Evolutionary conservation across 257 asterid species (phyloP), one percentile per base, ranked within the genome.

Genomic region (Solanum peruvianum): DNA sequence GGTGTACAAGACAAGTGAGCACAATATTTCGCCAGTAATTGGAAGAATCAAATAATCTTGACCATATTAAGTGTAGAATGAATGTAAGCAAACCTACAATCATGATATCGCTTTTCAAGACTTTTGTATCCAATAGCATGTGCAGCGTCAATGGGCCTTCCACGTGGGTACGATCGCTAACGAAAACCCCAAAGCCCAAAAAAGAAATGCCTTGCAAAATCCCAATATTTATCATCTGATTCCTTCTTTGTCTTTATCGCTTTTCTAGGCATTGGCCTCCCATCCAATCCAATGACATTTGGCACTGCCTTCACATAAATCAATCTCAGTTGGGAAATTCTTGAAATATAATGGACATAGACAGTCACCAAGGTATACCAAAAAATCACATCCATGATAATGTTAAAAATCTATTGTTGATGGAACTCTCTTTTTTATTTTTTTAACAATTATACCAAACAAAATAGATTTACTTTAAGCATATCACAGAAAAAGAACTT

Each of bases 201-300:
- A 91, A 93, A 96, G 97, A 97, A 97, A 91, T 97, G 99, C 89
- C 87, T 92, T 25, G 98, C 92, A 52, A 97, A 97, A 93, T 97
- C 99, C 99, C 99, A 97, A 85, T 96, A 97, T 88, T 97, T 97
- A 90, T 96, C 96, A 87, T 97, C 96, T 1, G 98, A 92, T 67
- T 97, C 98, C 67, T 27, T 3, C 52, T 80, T 37, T 6, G 95
- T 85, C 85, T 91, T 92, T 88, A 97, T 96, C 78, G 99, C 93
- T 90, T 96, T 96, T 93, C 99, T 94, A 2, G 99, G 99, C 97
- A 96, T 95, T 84, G 99, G 99, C 93, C 99, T 93, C 85, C 99
- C 99, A 84, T 97, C 99, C 88, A 95, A 90, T 87, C 99, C 99
- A 86, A 89, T 90, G 90, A 97, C 96, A 93, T 97, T 84, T 10